phyloP scores from a whole-genome alignment of 352 stramenopile species.

The Ophiocytium majus region DNA sequence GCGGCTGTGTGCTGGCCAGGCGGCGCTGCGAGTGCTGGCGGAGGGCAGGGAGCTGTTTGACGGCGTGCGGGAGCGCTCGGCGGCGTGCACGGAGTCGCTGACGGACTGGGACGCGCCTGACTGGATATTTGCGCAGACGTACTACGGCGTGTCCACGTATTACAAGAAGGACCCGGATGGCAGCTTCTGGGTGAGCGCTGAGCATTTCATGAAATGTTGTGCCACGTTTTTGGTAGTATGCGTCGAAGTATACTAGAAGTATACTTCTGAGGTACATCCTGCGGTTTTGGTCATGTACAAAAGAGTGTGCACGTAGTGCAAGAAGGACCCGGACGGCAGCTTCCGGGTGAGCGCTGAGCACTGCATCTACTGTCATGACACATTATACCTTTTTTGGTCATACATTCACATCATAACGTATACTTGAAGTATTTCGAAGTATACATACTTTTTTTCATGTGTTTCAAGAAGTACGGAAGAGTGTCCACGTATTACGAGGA shows the following conservation, averaged over 20 bases:
- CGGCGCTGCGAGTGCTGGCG: background rate
- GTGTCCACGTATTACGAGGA: no score
- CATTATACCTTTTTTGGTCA: no score
- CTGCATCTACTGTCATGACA: no score
- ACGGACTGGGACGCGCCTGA: constrained; percentile 44
- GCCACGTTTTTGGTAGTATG: background rate
- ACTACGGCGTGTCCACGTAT: constrained; percentile 54
- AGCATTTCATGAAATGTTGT: background rate
- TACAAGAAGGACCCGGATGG: constrained; percentile 55
- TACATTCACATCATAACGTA: no score
- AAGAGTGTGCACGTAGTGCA: constrained; percentile 37
- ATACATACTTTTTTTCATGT: no score
- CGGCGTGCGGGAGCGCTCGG: constrained; percentile 24
- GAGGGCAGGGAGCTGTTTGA: constrained; percentile 22
- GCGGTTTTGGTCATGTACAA: no score
- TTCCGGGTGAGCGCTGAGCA: constrained; percentile 28
- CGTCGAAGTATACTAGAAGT: no score
- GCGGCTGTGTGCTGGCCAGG: no score
- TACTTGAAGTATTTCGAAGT: no score
- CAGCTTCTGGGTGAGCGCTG: constrained; percentile 31
- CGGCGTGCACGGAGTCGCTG: constrained; percentile 27
- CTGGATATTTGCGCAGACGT: constrained; percentile 52
- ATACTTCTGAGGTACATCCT: no score
- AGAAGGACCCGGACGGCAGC: constrained; percentile 48
- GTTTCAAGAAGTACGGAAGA: no score